Percentiles rank a stretch among this genome's conserved stretches.
These are phyloP conservation scores for Suillus plorans DNA, from an alignment of 768 basidiomycete species.

Conservation along the genomic window DNA sequence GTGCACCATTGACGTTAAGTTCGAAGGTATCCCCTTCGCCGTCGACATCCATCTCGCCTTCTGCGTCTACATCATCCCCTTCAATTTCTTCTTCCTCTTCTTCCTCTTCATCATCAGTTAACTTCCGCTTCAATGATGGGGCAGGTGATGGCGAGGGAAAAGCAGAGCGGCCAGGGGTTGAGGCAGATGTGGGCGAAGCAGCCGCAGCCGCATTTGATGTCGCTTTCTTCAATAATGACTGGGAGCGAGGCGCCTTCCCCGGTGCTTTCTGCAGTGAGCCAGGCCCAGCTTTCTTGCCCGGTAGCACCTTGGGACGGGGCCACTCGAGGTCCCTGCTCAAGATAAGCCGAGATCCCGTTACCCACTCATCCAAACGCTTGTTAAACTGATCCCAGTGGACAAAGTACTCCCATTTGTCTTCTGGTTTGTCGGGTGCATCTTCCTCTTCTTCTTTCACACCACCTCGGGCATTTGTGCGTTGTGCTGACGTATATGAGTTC, in stretches of 20 bases:
- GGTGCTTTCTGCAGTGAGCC: slow-evolving; percentile 49
- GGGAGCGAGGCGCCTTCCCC: slow-evolving; percentile 60
- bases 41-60: slow-evolving; percentile 68
- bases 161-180: slow-evolving; percentile 37
- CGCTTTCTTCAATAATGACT: slow-evolving; percentile 65
- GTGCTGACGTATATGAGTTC: slow-evolving; percentile 49
- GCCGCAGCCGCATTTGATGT: slow-evolving; percentile 68
- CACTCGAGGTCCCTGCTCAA: slow-evolving; percentile 87
- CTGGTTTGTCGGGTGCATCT: slow-evolving; percentile 51
- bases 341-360: slow-evolving; percentile 83
- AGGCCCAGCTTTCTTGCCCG: slow-evolving; percentile 52
- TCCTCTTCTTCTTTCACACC: slow-evolving; percentile 46
- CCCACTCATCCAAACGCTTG: slow-evolving; percentile 98
- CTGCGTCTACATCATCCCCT: slow-evolving; percentile 40
- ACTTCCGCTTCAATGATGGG: slow-evolving; percentile 68
- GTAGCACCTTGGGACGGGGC: slow-evolving; percentile 82
- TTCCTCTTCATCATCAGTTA: slow-evolving; percentile 59
- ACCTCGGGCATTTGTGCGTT: slow-evolving; percentile 42
- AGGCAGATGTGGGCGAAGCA: slow-evolving; percentile 58
- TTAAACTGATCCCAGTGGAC: slow-evolving; percentile 99
- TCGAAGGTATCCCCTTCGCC: slow-evolving; percentile 71
- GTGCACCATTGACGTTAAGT: slow-evolving; percentile 46
- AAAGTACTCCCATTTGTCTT: slow-evolving; percentile 91
- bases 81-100: slow-evolving; percentile 62
- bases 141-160: slow-evolving; percentile 58